A percentile compares a stretch with the other conserved stretches of the same genome.
phyloP scores from a whole-genome alignment of 2,329 filamentous ascomycete genomes.

The Mycocentrospora acerina region DNA sequence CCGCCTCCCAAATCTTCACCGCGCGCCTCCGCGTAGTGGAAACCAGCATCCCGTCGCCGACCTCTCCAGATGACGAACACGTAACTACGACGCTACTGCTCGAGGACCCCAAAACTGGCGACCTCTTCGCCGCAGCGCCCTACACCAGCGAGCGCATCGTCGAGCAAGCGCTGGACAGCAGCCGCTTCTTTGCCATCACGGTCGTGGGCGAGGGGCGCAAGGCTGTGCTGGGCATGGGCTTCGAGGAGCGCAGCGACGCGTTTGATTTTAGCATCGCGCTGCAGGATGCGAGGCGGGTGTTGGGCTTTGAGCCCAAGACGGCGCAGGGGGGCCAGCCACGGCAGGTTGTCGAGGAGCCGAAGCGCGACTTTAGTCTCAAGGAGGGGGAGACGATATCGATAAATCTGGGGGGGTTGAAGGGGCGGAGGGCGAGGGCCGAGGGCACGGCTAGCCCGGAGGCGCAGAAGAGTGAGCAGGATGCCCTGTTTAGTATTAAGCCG shows the following conservation, averaged over 20 bases:
- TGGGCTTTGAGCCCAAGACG: constrained; percentile 59
- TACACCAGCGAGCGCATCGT: constrained; percentile 68
- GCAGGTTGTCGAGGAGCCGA: constrained; percentile 52
- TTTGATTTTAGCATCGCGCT: constrained; percentile 83
- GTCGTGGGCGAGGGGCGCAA: constrained; percentile 77
- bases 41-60: constrained; percentile 58
- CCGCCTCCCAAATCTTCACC: constrained; percentile 77
- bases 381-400: constrained; percentile 88
- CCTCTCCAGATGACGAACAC: constrained; percentile 49
- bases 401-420: constrained; percentile 64
- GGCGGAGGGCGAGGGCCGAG: constrained; percentile 45
- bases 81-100: constrained; percentile 76
- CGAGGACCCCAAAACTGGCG: constrained; percentile 70
- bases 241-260: constrained; percentile 81
- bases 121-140: constrained; percentile 81
- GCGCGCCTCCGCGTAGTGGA: constrained; percentile 78
- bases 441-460: constrained; percentile 43
- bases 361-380: constrained; percentile 80
- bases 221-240: constrained; percentile 80
- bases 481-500: constrained; percentile 72
- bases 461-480: constrained; percentile 45
- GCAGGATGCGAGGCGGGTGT: constrained; percentile 72
- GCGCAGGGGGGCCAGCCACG: constrained; percentile 18
- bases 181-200: constrained; percentile 79
- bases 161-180: constrained; percentile 76